These are phyloP conservation scores for Xerocomellus dryophilus DNA, from an alignment of 768 basidiomycete genomes.

Conservation along the genomic window DNA sequence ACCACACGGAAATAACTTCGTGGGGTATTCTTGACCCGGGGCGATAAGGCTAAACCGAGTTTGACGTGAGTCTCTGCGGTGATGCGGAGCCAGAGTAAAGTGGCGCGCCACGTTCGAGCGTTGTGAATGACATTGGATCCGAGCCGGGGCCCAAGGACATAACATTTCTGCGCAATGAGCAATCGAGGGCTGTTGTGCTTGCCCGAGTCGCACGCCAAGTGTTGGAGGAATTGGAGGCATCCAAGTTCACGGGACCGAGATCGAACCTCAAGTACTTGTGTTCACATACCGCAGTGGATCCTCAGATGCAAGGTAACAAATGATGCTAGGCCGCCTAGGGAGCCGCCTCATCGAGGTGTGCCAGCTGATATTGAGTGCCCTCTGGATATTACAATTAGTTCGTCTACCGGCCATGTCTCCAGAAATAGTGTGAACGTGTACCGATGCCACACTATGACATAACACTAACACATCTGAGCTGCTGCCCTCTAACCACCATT, in stretches of 20 bases:
- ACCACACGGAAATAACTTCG: neutral
- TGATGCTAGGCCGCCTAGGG: neutral
- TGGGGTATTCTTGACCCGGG: neutral
- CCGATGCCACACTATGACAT: constrained; percentile 7
- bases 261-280: no score
- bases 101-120: neutral
- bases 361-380: constrained; percentile 7
- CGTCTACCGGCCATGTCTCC: constrained; percentile 13
- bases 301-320: neutral
- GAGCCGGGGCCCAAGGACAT: neutral
- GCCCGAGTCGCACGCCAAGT: neutral
- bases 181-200: neutral
- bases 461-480: constrained; percentile 4
- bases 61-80: neutral
- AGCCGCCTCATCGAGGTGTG: constrained; percentile 1
- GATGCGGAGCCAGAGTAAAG: neutral
- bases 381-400: constrained; percentile 19
- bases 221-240: neutral
- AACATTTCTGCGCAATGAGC: neutral
- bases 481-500: constrained; percentile 36
- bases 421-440: constrained; percentile 11
- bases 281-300: neutral
- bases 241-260: neutral
- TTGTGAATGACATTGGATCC: neutral
- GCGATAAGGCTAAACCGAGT: neutral